A percentile compares a stretch with the other conserved stretches of the same genome.
Conservation (phyloP, 129 eudicot species). For the Apium graveolens region DNA sequence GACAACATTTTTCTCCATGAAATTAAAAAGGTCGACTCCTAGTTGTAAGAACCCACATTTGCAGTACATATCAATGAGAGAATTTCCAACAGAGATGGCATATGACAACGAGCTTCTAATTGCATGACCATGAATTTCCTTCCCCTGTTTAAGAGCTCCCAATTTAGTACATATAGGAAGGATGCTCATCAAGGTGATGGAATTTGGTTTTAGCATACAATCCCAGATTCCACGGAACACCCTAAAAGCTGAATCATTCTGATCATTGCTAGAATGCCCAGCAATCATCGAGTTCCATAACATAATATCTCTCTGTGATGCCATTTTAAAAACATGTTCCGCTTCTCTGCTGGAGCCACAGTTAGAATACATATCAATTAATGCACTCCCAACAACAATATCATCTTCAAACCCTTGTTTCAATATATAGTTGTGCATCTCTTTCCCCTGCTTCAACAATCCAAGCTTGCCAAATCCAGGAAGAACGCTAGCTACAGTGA, state of each 20-base stretch:
- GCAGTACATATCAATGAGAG: slow-evolving; percentile 28
- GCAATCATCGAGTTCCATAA: slow-evolving; percentile 23
- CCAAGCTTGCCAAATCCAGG: slow-evolving; percentile 23
- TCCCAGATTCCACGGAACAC: slow-evolving; percentile 23
- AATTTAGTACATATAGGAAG: slow-evolving; percentile 28
- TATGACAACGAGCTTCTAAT: slow-evolving; percentile 10
- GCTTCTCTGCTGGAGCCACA: slow-evolving; percentile 22
- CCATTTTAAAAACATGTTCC: slow-evolving; percentile 7
- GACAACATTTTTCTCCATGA: slow-evolving; percentile 21
- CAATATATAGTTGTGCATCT: slow-evolving; percentile 19
- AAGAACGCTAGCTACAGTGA: slow-evolving; percentile 20
- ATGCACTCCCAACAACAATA: slow-evolving; percentile 27
- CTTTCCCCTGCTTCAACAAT: slow-evolving; percentile 21
- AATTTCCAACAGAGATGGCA: slow-evolving; percentile 23
- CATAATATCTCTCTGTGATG: slow-evolving; percentile 20
- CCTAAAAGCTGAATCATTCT: slow-evolving; percentile 16
- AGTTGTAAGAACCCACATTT: slow-evolving; percentile 25
- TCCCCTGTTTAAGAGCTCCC: slow-evolving; percentile 27
- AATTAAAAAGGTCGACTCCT: slow-evolving; percentile 21
- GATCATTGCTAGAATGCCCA: slow-evolving; percentile 15
- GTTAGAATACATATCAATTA: slow-evolving; percentile 22
- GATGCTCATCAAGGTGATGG: slow-evolving; percentile 26
- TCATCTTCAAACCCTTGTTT: slow-evolving; percentile 29
- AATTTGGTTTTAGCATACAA: slow-evolving; percentile 22
- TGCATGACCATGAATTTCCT: slow-evolving; percentile 29